A percentile compares a stretch with the other conserved stretches of the same genome.
phyloP scores from a whole-genome alignment of 2,329 filamentous ascomycete genomes.

The Fusarium metavorans region DNA sequence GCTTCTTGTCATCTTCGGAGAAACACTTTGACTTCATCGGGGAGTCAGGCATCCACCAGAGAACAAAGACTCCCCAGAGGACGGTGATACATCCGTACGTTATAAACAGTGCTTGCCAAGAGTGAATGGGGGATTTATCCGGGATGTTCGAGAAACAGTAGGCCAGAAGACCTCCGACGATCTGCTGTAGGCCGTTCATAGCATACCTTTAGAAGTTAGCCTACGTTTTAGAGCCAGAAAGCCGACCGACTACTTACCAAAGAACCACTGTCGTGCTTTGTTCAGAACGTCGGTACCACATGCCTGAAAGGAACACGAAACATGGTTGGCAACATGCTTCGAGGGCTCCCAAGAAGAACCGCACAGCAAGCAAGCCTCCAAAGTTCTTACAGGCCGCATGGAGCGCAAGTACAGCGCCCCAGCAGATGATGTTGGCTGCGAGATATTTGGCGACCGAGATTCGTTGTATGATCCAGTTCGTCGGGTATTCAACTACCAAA shows the following conservation, averaged over 20 bases:
- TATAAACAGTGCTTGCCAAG: not conserved
- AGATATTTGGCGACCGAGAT: not conserved
- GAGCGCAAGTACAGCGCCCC: not conserved
- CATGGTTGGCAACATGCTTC: not conserved
- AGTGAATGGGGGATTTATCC: not conserved
- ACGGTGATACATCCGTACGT: not conserved
- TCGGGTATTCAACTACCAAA: not conserved
- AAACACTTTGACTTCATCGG: not conserved
- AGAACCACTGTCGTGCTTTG: not conserved
- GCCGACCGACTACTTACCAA: not conserved
- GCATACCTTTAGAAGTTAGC: not conserved
- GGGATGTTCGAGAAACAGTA: not conserved
- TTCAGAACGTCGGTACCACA: not conserved
- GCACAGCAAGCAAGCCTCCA: not conserved
- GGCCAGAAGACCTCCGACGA: not conserved
- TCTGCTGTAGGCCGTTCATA: not conserved
- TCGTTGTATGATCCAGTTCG: not conserved
- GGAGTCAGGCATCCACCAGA: not conserved
- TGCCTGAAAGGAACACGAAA: not conserved
- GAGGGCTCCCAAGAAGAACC: not conserved
- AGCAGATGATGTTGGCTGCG: not conserved
- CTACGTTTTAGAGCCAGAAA: not conserved
- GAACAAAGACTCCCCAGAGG: not conserved
- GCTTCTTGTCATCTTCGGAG: not conserved
- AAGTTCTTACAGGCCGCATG: not conserved